Evolutionary conservation across 495 filamentous ascomycete genomes (phyloP), one percentile per base, ranked within the genome.

Genomic region (Aspergillus conjunctus): DNA sequence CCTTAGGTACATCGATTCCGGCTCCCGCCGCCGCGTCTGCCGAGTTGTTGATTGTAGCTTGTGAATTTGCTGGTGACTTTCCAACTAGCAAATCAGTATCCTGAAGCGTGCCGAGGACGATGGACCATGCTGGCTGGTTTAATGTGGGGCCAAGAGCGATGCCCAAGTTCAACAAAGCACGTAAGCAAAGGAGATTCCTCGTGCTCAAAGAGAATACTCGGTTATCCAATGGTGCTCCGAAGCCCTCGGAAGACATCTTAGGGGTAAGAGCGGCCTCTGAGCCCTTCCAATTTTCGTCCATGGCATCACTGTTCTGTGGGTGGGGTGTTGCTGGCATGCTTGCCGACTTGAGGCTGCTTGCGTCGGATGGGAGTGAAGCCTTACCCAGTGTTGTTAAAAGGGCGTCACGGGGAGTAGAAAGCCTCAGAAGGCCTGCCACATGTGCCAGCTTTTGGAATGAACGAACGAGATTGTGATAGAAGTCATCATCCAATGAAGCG

Each of bases 381-480:
- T 98, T 98, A 7, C 90, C 91, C 4, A 98, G 80, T 0, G 92
- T 96, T 6, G 94, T 98, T 22, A 98, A 76, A 63, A 98, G 96
- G 4, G 94, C 93, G 80, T 98, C 94, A 56, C 95, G 79, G 11
- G 94, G 91, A 2, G 94, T 97, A 22, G 82, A 78, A 18, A 97
- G 82, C 53, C 90, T 83, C 18, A 98, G 78, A 56, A 98, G 79
- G 14, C 94, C 94, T 20, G 94, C 91, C 8, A 97, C 94, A 69
- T 98, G 94, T 1, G 95, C 89, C 68, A 98, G 88, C 65, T 96
- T 96, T 67, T 98, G 94, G 64, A 98, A 93, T 0, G 92, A 89
- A 51, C 93, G 84, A n/a, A 98, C 92, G 2, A 98, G 82, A 22
- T 86, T 87, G 62, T 96, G 92, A 61, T 96, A 98, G 61, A 92